Evolutionary conservation across 768 basidiomycete species (phyloP), one percentile per base, ranked within the genome.

Genomic region (Leccinum longicurvipes): DNA sequence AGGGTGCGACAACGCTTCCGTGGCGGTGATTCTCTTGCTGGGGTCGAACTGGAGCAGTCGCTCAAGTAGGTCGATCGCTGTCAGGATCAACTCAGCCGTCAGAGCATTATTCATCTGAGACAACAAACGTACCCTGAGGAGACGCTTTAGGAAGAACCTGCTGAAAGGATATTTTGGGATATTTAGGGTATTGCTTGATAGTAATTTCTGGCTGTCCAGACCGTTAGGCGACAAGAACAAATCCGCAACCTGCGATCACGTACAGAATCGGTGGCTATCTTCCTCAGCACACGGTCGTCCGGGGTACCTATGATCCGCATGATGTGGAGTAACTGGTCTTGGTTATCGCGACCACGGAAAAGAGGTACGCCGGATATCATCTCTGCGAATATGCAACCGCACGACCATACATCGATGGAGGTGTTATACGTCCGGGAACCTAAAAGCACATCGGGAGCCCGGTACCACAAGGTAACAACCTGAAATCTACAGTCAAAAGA

Each of bases 381-480:
- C 74, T 99, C 97, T 19, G 97, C 96, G 70, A 99, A 97, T 68
- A 99, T 99, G 70, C 97, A 98, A 10, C 97, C 97, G 55, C 93
- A 96, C 14, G 92, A 94, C 97, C 97, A 99, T 49, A 98, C 90
- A 70, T 99, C 97, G 64, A 99, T 98, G 28, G 91, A 93, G 3
- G 97, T 98, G 75, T 89, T 95, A 71, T 99, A 99, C 19, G 96
- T 98, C 56, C 97, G 82, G 21, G 93, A 96, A 50, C 97, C 97
- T 60, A 99, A 83, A 24, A 99, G 82, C 42, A 99, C 97, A 67
- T 99, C 97, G 0, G 97, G 97, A 2, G 97, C 95, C 52, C 97
- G 87, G 71, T 99, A 99, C 97, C 97, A 99, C 14, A 98, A 74
- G 27, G 97, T 99, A 21, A 98, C 97, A 55, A 99, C 97, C 91